Evolutionary conservation across 768 basidiomycete species (phyloP).

Genomic region (Sarcodon sp.): DNA sequence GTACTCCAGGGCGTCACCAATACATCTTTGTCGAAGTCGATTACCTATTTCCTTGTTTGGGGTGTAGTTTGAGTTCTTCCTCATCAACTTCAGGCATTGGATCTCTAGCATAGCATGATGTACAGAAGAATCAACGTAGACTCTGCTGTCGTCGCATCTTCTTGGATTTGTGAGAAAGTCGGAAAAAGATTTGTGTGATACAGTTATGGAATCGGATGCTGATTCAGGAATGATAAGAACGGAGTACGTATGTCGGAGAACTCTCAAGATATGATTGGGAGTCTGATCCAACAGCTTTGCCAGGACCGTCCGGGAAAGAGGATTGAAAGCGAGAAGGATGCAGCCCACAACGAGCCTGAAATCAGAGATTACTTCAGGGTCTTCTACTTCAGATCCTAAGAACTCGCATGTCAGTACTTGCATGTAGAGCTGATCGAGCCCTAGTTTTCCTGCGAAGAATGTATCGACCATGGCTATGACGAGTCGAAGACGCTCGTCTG

Average conservation of each 20-base stretch:
- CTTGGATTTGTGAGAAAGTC: conserved; percentile 8
- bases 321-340: neutral
- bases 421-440: conserved; percentile 7
- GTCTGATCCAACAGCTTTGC: neutral
- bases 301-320: neutral
- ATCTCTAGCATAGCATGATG: conserved; percentile 1
- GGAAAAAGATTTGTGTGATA: conserved; percentile 10
- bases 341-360: neutral
- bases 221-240: conserved; percentile 6
- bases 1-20: conserved; percentile 10
- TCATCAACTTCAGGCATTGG: neutral
- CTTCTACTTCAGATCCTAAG: neutral
- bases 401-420: conserved; percentile 2
- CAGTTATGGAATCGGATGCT: conserved; percentile 3
- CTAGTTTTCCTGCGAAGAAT: neutral
- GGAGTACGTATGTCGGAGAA: conserved; percentile 7
- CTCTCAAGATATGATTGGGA: neutral
- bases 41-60: neutral
- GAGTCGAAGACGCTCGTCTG: neutral
- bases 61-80: neutral
- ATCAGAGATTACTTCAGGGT: neutral
- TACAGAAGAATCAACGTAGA: conserved; percentile 1
- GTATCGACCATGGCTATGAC: neutral
- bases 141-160: conserved; percentile 5
- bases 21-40: neutral